Evolutionary conservation across 768 basidiomycete genomes (phyloP).

Genomic region (Wakefieldia striispora): DNA sequence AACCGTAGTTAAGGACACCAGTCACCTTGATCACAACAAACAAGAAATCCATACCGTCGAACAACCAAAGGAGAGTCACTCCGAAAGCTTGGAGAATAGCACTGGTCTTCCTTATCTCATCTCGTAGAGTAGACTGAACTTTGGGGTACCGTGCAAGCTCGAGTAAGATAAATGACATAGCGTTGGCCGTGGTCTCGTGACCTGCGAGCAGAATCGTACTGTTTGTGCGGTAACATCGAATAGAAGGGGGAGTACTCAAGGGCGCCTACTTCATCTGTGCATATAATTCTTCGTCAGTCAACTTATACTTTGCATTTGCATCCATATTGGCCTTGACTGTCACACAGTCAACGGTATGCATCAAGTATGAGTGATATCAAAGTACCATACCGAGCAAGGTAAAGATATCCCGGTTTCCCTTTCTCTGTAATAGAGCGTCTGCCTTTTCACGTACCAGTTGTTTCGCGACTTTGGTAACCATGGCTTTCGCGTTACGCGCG

Average conservation of each 20-base stretch:
- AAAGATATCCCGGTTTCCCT: slow-evolving; percentile 16
- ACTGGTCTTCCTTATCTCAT: slow-evolving; percentile 11
- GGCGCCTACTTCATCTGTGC: slow-evolving; percentile 15
- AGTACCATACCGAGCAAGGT: slow-evolving; percentile 38
- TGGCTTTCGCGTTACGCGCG: slow-evolving; percentile 9
- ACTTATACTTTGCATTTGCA: slow-evolving; percentile 7
- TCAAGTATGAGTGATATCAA: background rate
- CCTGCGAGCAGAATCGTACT: slow-evolving; percentile 46
- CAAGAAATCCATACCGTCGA: slow-evolving; percentile 49
- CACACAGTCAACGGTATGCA: background rate
- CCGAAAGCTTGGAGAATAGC: background rate
- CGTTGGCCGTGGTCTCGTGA: slow-evolving; percentile 60
- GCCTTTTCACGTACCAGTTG: slow-evolving; percentile 20
- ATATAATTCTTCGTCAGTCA: slow-evolving; percentile 15
- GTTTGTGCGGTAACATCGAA: background rate
- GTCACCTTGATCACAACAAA: slow-evolving; percentile 34
- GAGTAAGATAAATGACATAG: slow-evolving; percentile 56
- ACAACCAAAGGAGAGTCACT: slow-evolving; percentile 31
- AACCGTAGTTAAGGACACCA: too few relatives aligned
- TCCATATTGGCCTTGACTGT: slow-evolving; percentile 26
- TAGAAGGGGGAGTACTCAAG: background rate
- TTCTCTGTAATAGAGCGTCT: slow-evolving; percentile 8
- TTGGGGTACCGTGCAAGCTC: slow-evolving; percentile 57
- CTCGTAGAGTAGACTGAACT: slow-evolving; percentile 57
- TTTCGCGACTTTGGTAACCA: slow-evolving; percentile 10